Conservation (phyloP, 345 rosid genomes). For the Citrus cavaleriei region DNA sequence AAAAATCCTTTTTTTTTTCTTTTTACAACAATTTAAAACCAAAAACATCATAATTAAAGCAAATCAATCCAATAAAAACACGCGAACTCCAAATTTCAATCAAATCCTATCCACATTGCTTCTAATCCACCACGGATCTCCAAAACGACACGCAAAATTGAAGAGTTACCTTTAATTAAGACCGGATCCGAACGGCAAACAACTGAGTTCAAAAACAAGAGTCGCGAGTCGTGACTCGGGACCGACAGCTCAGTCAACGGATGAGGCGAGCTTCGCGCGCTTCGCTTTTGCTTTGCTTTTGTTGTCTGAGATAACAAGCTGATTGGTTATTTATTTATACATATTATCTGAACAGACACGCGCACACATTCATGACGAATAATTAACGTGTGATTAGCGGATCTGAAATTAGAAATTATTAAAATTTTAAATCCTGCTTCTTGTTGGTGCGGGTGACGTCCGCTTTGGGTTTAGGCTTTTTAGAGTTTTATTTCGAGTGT, state of each 20-base stretch:
- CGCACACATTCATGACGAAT: too few relatives aligned
- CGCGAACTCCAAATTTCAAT: background rate
- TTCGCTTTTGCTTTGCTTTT: background rate
- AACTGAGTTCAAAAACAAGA: background rate
- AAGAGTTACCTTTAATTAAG: background rate
- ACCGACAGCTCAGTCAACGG: background rate
- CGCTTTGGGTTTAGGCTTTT: background rate
- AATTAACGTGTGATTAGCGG: constrained; percentile 1
- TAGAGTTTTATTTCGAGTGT: background rate
- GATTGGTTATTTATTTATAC: background rate
- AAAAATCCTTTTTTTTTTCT: too few relatives aligned
- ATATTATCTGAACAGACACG: background rate
- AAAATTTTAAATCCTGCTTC: background rate
- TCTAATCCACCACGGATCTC: background rate
- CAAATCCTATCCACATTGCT: constrained; percentile 2
- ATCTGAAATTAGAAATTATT: constrained; percentile 6
- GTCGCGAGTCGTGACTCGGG: constrained; percentile 2
- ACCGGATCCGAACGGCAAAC: background rate
- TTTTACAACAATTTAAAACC: background rate
- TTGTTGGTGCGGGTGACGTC: background rate
- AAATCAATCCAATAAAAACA: background rate
- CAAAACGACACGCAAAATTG: background rate
- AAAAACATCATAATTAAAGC: background rate
- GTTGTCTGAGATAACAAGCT: background rate
- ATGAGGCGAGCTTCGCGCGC: constrained; percentile 1